phyloP scores from a whole-genome alignment of 148 eudicot genomes.

The Arbutus unedo region DNA sequence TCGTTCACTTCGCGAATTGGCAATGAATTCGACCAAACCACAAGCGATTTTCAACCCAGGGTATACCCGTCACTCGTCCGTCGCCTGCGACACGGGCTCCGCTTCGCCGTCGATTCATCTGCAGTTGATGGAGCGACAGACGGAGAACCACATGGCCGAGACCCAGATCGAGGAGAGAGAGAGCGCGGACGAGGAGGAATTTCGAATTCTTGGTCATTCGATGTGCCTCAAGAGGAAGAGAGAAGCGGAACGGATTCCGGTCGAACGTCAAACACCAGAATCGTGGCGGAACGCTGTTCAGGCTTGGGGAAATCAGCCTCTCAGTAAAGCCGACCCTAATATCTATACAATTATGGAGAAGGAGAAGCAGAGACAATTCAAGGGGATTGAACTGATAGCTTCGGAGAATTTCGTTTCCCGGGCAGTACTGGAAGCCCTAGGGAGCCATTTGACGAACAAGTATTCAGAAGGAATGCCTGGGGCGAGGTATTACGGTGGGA shows the following conservation, averaged over 20 bases:
- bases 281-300: slow-evolving; percentile 44
- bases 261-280: slow-evolving; percentile 47
- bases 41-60: slow-evolving; percentile 51
- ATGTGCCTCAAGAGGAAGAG: slow-evolving; percentile 75
- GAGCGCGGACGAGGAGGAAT: slow-evolving; percentile 41
- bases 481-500: slow-evolving; percentile 82
- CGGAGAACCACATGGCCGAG: slow-evolving; percentile 25
- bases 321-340: slow-evolving; percentile 70
- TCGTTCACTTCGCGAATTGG: neutral
- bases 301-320: slow-evolving; percentile 69
- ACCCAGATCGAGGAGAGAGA: slow-evolving; percentile 23
- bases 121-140: slow-evolving; percentile 60
- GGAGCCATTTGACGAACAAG: slow-evolving; percentile 81
- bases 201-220: slow-evolving; percentile 67
- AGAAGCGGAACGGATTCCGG: slow-evolving; percentile 42
- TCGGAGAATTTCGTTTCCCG: slow-evolving; percentile 91
- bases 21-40: slow-evolving; percentile 50
- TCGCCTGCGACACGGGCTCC: slow-evolving; percentile 47
- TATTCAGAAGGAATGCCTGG: slow-evolving; percentile 94
- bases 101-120: slow-evolving; percentile 57
- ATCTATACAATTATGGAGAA: slow-evolving; percentile 65
- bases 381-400: slow-evolving; percentile 81
- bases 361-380: slow-evolving; percentile 74
- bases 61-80: slow-evolving; percentile 44
- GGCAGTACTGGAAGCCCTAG: slow-evolving; percentile 91